These are phyloP conservation scores for Penicillium desertorum DNA, from an alignment of 495 filamentous ascomycete species.

Conservation along the genomic window DNA sequence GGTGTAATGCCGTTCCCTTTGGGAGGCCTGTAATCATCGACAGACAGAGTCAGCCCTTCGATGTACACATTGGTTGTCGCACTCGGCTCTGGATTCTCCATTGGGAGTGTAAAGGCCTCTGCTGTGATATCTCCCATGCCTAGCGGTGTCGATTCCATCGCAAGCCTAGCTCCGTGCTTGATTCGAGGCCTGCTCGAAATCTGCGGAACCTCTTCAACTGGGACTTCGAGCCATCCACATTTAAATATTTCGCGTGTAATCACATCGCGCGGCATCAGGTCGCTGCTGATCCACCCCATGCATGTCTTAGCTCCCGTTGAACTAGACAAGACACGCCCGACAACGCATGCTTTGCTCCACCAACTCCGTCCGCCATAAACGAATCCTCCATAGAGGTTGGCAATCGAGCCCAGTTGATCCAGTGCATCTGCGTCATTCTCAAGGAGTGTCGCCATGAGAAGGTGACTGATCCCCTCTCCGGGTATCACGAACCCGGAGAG, in stretches of 20 bases:
- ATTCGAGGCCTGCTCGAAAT: constrained; percentile 36
- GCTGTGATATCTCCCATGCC: constrained; percentile 48
- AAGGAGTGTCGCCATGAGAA: constrained; percentile 74
- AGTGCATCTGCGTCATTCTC: constrained; percentile 73
- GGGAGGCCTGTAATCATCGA: constrained; percentile 19
- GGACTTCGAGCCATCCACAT: constrained; percentile 67
- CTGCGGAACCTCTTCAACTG: constrained; percentile 35
- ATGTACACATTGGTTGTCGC: constrained; percentile 21
- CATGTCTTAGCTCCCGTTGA: constrained; percentile 65
- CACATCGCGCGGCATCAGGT: constrained; percentile 46
- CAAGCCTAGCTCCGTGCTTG: constrained; percentile 38
- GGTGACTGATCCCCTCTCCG: constrained; percentile 68
- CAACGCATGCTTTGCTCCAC: constrained; percentile 79
- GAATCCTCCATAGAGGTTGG: constrained; percentile 79
- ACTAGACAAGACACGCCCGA: constrained; percentile 72
- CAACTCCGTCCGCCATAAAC: constrained; percentile 67
- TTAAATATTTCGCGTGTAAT: constrained; percentile 34
- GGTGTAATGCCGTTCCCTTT: constrained; percentile 35
- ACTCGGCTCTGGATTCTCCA: constrained; percentile 20
- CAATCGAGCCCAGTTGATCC: constrained; percentile 61
- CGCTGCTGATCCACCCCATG: constrained; percentile 73
- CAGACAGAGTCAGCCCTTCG: constrained; percentile 23
- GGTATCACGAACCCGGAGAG: constrained; percentile 77
- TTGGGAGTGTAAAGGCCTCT: constrained; percentile 41
- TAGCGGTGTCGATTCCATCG: constrained; percentile 38